Base-by-base conservation (phyloP, 306 rosid species). In the Corylus heterophylla region DNA sequence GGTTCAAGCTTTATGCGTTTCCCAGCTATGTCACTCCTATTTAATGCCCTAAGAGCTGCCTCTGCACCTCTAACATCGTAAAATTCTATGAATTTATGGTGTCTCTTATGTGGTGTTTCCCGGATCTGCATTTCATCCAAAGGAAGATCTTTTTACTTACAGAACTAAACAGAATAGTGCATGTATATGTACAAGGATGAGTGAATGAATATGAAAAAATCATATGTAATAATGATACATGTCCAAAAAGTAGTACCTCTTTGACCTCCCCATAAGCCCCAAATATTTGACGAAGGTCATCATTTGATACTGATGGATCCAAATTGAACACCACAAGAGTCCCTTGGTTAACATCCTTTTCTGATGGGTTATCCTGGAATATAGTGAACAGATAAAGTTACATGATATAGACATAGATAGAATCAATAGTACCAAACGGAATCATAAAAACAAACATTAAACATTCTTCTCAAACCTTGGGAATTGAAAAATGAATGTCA, bases 1-100 rank as follows among this genome's bases (percentile, higher is more conserved):
- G 97, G 98, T 90, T 94, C 98, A 48, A 94, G 98, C 78, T 94
- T 94, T 81, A 94, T 94, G 76, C 97, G 94, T 74, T 94, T 94
- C 74, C 98, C 98, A 73, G 97, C 98, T 76, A 94, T 94, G 81
- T 94, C 98, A 82, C 98, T 86, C 83, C 97, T 85, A 84, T 94
- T 94, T 83, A 94, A 86, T 80, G 96, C 94, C 82, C 89, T 88
- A 47, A 94, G 91, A 51, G 98, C 98, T 73, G 94, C 96, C 74
- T 94, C 97, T 4, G 98, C 94, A 27, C 88, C 96, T 89, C 98
- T 89, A 85, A 94, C 94, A 54, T 94, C 98, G 83, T 90, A 92
- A 88, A 84, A 94, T 61, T 94, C 98, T 58, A 94, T 94, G 82
- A 94, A 94, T 66, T 94, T 92, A 77, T 94, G 98, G 89, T 94